Base-by-base conservation (phyloP, 225 moss, liverwort and hornwort genomes). In the Takakia lepidozioides region DNA sequence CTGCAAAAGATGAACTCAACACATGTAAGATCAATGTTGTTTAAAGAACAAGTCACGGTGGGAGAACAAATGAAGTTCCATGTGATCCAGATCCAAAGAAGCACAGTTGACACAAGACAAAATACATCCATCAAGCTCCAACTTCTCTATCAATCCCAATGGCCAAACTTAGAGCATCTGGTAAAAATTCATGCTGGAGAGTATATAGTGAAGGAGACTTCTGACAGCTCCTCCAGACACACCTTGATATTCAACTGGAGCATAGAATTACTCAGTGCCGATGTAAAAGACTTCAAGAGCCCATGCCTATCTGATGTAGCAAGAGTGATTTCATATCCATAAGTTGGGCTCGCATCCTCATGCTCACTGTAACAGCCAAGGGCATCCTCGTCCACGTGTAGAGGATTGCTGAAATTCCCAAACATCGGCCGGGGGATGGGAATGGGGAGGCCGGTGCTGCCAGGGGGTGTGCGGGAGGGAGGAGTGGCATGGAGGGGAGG, bases 191-290 rank as follows among this genome's bases (percentile, higher is more conserved):
- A n/a, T n/a, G n/a, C n/a, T n/a, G n/a, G n/a, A n/a, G n/a, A n/a
- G n/a, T n/a, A n/a, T n/a, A n/a, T n/a, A 32, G 32, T 32, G 8
- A 0, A 32, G 7, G 32, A 11, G 32, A 6, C 11, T 11, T 32
- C 7, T 7, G 32, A 32, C 32, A 1, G 7, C 8, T 7, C 1
- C 8, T 32, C 0, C 32, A 32, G 11, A 32, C 45, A 46, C 23
- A 95, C 93, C 89, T 80, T 90, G 42, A 98, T 98, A 58, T 90
- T 90, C 52, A 98, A 57, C 59, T 81, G 84, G 41, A 87, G 71
- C 44, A 71, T 61, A 43, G 76, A 60, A 51, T 77, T 85, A 48
- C 84, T 75, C 44, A 98, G 72, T 58, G 84, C 85, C 48, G 87
- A 66, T 40, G 90, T 98, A 52, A 98, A 87, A 29, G 82, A 72